These are phyloP conservation scores for Bryoglossum gracile DNA, from an alignment of 495 filamentous ascomycete species.

Conservation along the genomic window DNA sequence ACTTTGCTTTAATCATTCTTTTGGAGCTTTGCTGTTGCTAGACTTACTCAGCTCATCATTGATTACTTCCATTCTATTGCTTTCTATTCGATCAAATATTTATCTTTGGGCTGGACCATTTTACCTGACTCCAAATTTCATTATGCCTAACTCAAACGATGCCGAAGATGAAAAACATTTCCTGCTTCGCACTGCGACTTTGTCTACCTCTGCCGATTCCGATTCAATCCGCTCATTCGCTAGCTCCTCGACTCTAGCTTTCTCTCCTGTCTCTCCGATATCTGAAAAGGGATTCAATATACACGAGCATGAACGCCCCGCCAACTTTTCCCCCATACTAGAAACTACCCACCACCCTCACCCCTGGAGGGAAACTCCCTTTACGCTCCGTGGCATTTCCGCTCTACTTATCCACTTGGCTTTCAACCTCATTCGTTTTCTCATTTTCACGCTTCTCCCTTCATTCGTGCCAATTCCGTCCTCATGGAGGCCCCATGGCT, in stretches of 20 bases:
- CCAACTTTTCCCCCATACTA: not conserved
- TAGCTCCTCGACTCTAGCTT: not conserved
- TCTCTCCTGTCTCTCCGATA: not conserved
- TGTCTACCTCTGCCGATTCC: too few relatives aligned
- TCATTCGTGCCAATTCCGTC: conserved; percentile 10
- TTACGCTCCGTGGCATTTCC: not conserved
- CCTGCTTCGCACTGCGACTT: not conserved
- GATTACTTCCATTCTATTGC: not conserved
- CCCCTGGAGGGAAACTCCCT: conserved; percentile 7
- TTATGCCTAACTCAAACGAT: not conserved
- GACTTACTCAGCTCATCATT: not conserved
- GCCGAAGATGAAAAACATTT: not conserved
- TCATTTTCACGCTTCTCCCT: conserved; percentile 3
- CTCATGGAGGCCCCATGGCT: not conserved
- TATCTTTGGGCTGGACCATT: too few relatives aligned
- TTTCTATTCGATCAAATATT: too few relatives aligned
- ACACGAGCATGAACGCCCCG: not conserved
- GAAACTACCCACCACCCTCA: not conserved
- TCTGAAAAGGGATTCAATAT: not conserved
- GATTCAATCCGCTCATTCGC: conserved; percentile 1
- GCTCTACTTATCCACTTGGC: not conserved
- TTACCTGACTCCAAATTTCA: too few relatives aligned
- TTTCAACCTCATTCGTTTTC: not conserved
- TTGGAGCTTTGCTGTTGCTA: not conserved
- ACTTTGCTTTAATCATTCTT: not conserved